These are phyloP conservation scores for Ambrosiella cleistominuta DNA, from an alignment of 2,329 filamentous ascomycete species.

Conservation along the genomic window DNA sequence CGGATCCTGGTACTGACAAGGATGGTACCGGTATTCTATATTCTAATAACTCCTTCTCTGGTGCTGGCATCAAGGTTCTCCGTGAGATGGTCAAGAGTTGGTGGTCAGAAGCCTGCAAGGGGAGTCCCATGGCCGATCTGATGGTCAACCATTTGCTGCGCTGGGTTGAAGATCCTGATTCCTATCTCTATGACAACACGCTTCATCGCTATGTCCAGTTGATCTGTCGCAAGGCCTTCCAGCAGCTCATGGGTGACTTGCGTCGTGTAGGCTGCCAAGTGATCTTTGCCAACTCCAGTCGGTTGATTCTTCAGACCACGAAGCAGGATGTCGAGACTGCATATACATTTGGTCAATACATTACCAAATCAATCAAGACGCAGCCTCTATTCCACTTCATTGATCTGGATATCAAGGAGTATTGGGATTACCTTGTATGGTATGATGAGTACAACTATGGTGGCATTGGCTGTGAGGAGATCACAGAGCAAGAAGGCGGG, in stretches of 20 bases:
- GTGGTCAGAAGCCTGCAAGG: conserved; percentile 87
- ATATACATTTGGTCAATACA: conserved; percentile 92
- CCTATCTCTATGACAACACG: conserved; percentile 86
- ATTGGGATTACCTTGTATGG: conserved; percentile 98
- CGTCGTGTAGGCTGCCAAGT: conserved; percentile 86
- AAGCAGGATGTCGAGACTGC: conserved; percentile 95
- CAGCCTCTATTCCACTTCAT: conserved; percentile 96
- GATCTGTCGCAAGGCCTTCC: conserved; percentile 93
- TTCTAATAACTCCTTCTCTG: conserved; percentile 54
- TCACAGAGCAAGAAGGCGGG: conserved; percentile 48
- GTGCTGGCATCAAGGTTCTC: conserved; percentile 73
- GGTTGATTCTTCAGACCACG: conserved; percentile 81
- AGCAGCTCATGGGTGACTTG: conserved; percentile 95
- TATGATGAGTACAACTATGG: conserved; percentile 99
- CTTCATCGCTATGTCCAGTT: conserved; percentile 96
- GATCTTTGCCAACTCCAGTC: conserved; percentile 81
- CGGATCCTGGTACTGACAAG: conserved; percentile 43
- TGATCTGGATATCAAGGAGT: conserved; percentile 92
- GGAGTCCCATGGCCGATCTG: conserved; percentile 87
- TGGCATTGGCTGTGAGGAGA: conserved; percentile 73
- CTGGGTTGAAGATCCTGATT: conserved; percentile 88
- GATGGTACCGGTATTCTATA: conserved; percentile 20
- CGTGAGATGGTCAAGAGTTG: conserved; percentile 97
- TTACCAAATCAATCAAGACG: conserved; percentile 88
- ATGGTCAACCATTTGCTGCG: conserved; percentile 94